Conservation (phyloP, 1,284 basidiomycete species). For the Violaceomyces palustris region DNA sequence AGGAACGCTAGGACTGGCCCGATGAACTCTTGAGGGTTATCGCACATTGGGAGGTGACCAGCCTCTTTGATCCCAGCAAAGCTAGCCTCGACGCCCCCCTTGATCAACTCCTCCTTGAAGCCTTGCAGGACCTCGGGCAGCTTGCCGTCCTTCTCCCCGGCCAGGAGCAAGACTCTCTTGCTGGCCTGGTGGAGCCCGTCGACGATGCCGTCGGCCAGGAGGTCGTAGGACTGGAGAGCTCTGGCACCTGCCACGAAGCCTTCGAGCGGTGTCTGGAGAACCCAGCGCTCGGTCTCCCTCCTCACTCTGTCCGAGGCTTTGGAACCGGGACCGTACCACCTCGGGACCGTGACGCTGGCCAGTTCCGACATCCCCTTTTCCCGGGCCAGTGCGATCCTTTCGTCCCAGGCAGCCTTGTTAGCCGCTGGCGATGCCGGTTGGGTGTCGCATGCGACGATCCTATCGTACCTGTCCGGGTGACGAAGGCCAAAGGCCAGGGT, state of each 20-base stretch:
- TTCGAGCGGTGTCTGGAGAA: conserved; percentile 51
- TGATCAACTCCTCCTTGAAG: conserved; percentile 46
- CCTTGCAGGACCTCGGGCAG: conserved; percentile 52
- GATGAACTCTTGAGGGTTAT: conserved; percentile 48
- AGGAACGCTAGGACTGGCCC: conserved; percentile 21
- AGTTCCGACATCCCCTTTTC: conserved; percentile 48
- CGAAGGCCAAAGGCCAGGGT: conserved; percentile 53
- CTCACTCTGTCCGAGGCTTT: conserved; percentile 31
- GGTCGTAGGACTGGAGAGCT: conserved; percentile 55
- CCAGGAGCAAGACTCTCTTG: conserved; percentile 49
- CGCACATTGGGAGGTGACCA: conserved; percentile 55
- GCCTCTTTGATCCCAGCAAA: conserved; percentile 50
- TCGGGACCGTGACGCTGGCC: conserved; percentile 53
- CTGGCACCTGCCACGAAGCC: conserved; percentile 54
- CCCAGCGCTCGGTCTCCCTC: conserved; percentile 35
- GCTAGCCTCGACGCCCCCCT: conserved; percentile 36
- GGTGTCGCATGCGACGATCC: conserved; percentile 55
- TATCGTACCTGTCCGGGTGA: conserved; percentile 46
- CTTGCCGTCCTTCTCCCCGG: conserved; percentile 55
- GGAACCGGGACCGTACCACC: conserved; percentile 53
- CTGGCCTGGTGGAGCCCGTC: conserved; percentile 26
- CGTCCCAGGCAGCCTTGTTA: conserved; percentile 55
- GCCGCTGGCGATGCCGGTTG: conserved; percentile 54
- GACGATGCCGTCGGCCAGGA: conserved; percentile 47
- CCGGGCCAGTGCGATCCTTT: conserved; percentile 53